Conservation (phyloP, 2,329 filamentous ascomycete genomes). For the Ophiocordyceps sinensis region DNA sequence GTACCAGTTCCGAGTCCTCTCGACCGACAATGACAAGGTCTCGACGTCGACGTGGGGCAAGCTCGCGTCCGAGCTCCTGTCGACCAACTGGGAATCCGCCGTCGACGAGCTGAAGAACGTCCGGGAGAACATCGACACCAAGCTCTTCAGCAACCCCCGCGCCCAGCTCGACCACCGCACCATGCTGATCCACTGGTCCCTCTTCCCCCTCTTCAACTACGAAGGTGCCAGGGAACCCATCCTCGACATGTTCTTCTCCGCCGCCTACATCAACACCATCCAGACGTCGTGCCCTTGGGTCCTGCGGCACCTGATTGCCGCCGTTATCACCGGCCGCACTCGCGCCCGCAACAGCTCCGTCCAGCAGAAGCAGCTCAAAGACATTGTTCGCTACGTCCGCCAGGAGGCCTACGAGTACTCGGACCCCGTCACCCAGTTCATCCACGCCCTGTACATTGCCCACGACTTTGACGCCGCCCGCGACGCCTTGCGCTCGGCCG, state of each 20-base stretch:
- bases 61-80: slow-evolving; percentile 89
- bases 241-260: slow-evolving; percentile 93
- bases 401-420: slow-evolving; percentile 97
- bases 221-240: slow-evolving; percentile 80
- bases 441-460: slow-evolving; percentile 88
- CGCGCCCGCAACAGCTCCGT: slow-evolving; percentile 66
- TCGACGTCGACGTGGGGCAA: slow-evolving; percentile 95
- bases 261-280: slow-evolving; percentile 98
- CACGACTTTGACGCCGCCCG: slow-evolving; percentile 78
- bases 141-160: slow-evolving; percentile 90
- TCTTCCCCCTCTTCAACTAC: slow-evolving; percentile 98
- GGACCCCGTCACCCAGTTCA: slow-evolving; percentile 90
- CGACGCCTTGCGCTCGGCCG: slow-evolving; percentile 77
- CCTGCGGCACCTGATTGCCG: slow-evolving; percentile 81
- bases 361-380: slow-evolving; percentile 98
- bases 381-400: slow-evolving; percentile 85
- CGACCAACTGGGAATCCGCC: slow-evolving; percentile 85
- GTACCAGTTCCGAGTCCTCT: slow-evolving; percentile 95
- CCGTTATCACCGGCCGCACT: slow-evolving; percentile 85
- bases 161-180: slow-evolving; percentile 93
- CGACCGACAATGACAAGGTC: slow-evolving; percentile 97
- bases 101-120: slow-evolving; percentile 86
- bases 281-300: slow-evolving; percentile 97
- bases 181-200: slow-evolving; percentile 94
- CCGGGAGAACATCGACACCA: slow-evolving; percentile 82